A percentile compares a stretch with the other conserved stretches of the same genome.
These are phyloP conservation scores for Penicillium sp. DNA, from an alignment of 2,329 filamentous ascomycete species.

Conservation along the genomic window DNA sequence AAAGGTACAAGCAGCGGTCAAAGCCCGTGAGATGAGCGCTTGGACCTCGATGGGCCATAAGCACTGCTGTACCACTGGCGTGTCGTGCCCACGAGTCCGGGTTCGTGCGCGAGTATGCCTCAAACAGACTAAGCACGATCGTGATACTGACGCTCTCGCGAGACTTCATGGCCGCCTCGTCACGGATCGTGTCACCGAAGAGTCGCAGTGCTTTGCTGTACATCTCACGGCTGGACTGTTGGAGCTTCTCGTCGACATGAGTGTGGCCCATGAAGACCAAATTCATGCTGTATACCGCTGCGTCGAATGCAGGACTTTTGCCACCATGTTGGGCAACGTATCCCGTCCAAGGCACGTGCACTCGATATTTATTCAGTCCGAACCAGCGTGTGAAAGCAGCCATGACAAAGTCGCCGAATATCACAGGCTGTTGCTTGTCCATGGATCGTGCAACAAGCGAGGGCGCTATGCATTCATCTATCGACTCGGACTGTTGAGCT, in stretches of 20 bases:
- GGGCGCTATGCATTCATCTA: conserved; percentile 24
- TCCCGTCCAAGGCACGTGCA: conserved; percentile 24
- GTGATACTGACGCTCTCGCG: conserved; percentile 36
- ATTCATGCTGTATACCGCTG: conserved; percentile 31
- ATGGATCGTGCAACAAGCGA: conserved; percentile 27
- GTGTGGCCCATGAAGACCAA: conserved; percentile 31
- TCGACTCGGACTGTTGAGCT: conserved; percentile 11
- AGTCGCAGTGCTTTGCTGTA: conserved; percentile 33
- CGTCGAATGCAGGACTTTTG: conserved; percentile 24
- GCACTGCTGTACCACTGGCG: conserved; percentile 32
- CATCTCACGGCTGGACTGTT: conserved; percentile 30
- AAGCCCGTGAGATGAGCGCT: conserved; percentile 30
- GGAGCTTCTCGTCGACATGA: conserved; percentile 23
- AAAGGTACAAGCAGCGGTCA: conserved; percentile 35
- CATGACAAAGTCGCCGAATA: conserved; percentile 28
- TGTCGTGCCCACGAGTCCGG: conserved; percentile 36
- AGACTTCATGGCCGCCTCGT: conserved; percentile 25
- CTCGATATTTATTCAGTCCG: conserved; percentile 26
- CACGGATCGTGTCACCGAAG: conserved; percentile 30
- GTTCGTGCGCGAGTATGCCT: conserved; percentile 35
- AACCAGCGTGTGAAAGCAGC: conserved; percentile 26
- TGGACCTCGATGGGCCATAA: conserved; percentile 36
- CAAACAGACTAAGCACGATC: conserved; percentile 37
- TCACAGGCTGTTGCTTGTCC: conserved; percentile 23
- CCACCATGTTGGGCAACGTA: conserved; percentile 23